Conservation (phyloP, 768 basidiomycete genomes). For the Butyriboletus loyo region DNA sequence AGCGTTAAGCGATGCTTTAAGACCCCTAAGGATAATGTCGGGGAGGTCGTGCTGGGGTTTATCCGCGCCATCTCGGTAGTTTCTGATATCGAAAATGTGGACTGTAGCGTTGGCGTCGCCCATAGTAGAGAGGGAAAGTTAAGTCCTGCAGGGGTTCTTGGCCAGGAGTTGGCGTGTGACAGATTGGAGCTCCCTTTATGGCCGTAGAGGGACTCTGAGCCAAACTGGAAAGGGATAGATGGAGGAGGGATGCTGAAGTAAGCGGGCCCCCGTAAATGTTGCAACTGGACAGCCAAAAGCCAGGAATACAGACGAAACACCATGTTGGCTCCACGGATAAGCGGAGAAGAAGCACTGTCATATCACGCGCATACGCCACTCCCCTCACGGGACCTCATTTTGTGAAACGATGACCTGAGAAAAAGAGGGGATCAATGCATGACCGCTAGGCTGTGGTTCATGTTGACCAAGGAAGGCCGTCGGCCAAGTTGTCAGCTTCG, state of each 20-base stretch:
- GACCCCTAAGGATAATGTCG: slow-evolving; percentile 51
- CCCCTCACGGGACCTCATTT: not conserved
- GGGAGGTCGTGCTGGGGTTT: slow-evolving; percentile 33
- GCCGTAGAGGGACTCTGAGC: not conserved
- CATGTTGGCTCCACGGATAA: not conserved
- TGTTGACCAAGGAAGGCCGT: not conserved
- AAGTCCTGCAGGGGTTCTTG: not conserved
- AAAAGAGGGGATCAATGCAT: not conserved
- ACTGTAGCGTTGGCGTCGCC: slow-evolving; percentile 19
- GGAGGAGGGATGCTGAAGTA: slow-evolving; percentile 10
- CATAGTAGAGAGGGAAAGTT: slow-evolving; percentile 7
- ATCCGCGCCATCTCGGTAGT: slow-evolving; percentile 4
- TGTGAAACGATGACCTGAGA: not conserved
- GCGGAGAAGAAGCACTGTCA: not conserved
- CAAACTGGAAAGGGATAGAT: not conserved
- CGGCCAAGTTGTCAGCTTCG: not conserved
- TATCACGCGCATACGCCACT: not conserved
- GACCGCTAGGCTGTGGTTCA: not conserved
- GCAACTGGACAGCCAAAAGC: not conserved
- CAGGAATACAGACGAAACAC: not conserved
- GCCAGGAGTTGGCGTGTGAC: not conserved
- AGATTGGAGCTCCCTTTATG: not conserved
- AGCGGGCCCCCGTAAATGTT: slow-evolving; percentile 4
- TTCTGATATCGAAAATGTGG: slow-evolving; percentile 23
- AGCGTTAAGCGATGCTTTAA: slow-evolving; percentile 49